Percentiles rank a stretch among this genome's conserved stretches.
Evolutionary conservation across 306 rosid genomes (phyloP).

Genomic region (Quercus alba): DNA sequence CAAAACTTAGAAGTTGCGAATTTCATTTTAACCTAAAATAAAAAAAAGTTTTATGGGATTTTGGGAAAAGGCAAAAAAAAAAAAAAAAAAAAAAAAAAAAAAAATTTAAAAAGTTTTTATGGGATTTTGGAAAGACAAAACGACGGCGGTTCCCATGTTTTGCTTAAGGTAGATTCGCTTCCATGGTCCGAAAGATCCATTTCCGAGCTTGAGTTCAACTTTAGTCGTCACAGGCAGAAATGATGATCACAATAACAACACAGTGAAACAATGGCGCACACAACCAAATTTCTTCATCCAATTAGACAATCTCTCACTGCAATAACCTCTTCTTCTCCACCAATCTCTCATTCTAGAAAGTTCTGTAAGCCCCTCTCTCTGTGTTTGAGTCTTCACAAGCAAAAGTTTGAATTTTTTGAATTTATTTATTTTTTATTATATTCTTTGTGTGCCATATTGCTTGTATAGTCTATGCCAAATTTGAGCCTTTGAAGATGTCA

Average conservation of each 20-base stretch:
- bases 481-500: constrained; percentile 17
- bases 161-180: not conserved
- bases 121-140: not conserved
- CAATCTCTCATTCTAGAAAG: constrained; percentile 19
- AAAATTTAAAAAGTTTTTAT: not conserved
- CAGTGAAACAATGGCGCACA: constrained; percentile 19
- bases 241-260: not conserved
- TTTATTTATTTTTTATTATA: not conserved
- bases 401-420: not conserved
- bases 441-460: not conserved
- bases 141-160: not conserved
- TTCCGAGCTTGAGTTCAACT: not conserved
- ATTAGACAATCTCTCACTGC: constrained; percentile 17
- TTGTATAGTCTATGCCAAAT: constrained; percentile 33
- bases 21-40: too few species aligned
- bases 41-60: too few species aligned
- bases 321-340: constrained; percentile 12
- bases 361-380: constrained; percentile 18
- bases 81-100: too few species aligned
- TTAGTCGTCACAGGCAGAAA: not conserved
- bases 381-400: not conserved
- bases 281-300: constrained; percentile 26
- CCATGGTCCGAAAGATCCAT: not conserved
- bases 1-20: too few species aligned
- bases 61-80: too few species aligned